Evolutionary conservation across 257 asterid genomes (phyloP).

Genomic region (Hygrophila difformis): DNA sequence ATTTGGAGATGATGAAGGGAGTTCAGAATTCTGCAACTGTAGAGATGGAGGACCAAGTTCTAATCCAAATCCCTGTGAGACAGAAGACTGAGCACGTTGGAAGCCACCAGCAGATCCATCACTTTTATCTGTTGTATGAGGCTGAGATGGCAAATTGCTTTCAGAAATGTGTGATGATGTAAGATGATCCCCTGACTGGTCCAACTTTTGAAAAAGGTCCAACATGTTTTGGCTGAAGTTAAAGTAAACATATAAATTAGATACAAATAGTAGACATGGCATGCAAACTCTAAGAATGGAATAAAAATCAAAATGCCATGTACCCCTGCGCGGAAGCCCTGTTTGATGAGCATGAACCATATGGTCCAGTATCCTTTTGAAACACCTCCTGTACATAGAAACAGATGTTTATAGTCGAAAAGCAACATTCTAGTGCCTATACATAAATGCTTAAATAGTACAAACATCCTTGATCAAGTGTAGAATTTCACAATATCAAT

Average conservation of each 20-base stretch:
- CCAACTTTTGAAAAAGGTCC: constrained; percentile 89
- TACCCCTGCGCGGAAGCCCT: constrained; percentile 51
- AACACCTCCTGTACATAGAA: constrained; percentile 44
- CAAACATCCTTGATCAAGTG: constrained; percentile 21
- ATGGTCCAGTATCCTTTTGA: constrained; percentile 36
- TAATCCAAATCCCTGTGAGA: constrained; percentile 76
- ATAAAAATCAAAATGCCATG: constrained; percentile 9
- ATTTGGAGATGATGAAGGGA: constrained; percentile 33
- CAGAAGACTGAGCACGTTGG: constrained; percentile 45
- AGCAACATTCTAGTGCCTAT: not conserved
- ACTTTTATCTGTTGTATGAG: constrained; percentile 34
- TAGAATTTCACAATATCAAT: constrained; percentile 27
- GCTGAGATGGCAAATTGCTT: constrained; percentile 37
- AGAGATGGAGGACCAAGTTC: constrained; percentile 94
- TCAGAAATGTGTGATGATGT: constrained; percentile 32
- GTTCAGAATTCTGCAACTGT: constrained; percentile 32
- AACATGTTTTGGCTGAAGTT: constrained; percentile 77
- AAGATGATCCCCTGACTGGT: constrained; percentile 52
- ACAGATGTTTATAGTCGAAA: constrained; percentile 8
- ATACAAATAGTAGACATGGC: not conserved
- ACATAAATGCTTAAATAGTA: not conserved
- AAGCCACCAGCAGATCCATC: constrained; percentile 41
- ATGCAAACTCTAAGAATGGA: not conserved
- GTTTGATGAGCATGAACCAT: constrained; percentile 30
- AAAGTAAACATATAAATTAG: not conserved